Conservation (phyloP, 306 rosid genomes). For the Pyrus communis region DNA sequence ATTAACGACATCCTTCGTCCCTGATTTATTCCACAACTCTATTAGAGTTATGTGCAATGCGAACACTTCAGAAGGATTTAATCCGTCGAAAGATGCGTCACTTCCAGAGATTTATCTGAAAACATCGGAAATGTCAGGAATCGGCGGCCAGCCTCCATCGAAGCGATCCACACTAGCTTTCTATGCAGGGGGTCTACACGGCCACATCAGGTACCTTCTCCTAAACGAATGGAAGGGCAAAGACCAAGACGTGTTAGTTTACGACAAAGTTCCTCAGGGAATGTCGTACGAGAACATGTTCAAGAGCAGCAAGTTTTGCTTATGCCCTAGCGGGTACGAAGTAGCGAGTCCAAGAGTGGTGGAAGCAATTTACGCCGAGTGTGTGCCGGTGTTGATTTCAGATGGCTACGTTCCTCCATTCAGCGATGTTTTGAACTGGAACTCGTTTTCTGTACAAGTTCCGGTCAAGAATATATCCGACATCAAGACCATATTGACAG, state of each 20-base stretch:
- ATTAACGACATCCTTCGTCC: constrained; percentile 24
- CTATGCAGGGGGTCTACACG: constrained; percentile 50
- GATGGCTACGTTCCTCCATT: constrained; percentile 17
- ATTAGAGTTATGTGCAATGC: constrained; percentile 65
- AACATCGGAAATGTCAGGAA: constrained; percentile 16
- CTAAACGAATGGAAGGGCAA: constrained; percentile 14
- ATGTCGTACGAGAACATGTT: constrained; percentile 36
- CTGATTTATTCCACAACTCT: constrained; percentile 35
- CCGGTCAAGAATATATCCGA: constrained; percentile 38
- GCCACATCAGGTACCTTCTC: constrained; percentile 36
- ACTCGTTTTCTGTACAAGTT: background rate
- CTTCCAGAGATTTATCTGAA: constrained; percentile 42
- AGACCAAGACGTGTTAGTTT: constrained; percentile 51
- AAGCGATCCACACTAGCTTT: constrained; percentile 46
- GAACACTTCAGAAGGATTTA: constrained; percentile 56
- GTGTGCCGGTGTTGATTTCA: constrained; percentile 54
- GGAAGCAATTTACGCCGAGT: constrained; percentile 54
- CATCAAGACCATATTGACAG: constrained; percentile 42
- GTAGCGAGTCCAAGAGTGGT: constrained; percentile 42
- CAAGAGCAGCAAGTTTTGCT: constrained; percentile 50
- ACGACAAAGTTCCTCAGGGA: constrained; percentile 29
- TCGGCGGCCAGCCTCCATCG: constrained; percentile 38
- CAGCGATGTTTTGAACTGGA: too few relatives aligned
- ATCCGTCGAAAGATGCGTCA: constrained; percentile 48
- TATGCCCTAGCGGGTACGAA: constrained; percentile 27